Base-by-base conservation (phyloP, 768 basidiomycete species). In the Tulasnella sp. region DNA sequence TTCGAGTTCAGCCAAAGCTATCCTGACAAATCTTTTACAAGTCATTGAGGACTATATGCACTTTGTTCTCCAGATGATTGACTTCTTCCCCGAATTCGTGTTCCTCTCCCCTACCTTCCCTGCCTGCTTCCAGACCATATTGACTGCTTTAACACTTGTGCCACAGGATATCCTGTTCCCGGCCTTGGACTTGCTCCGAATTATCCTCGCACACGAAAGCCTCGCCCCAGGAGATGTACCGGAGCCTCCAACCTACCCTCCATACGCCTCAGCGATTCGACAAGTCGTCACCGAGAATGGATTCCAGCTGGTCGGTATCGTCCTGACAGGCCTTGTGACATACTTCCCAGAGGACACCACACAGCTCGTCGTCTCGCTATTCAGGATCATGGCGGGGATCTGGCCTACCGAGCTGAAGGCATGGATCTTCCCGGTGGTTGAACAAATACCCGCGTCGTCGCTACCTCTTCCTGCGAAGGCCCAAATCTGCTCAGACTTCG, bases 31-130 rank as follows among this genome's bases (percentile, higher is more conserved):
- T 22, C n/a, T 25, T 42, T 10, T 31, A 30, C 41, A 63, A 98
- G 96, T 97, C 25, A 73, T 99, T 66, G 94, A 98, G 69, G 96
- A 99, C 68, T 98, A 93, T 64, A 68, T 92, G 53, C 92, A 90
- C 62, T 77, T 92, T 71, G 72, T 91, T 12, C 70, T 83, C 55
- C 81, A 83, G 63, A 73, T 92, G 66, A 70, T 84, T 50, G 79
- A 83, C 44, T 71, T 77, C 63, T 75, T 79, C 0, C 90, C 94
- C 4, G 82, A 86, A 53, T 73, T 88, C 44, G 80, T 92, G 63
- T 86, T 94, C 73, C 75, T 82, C 61, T 88, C 89, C 1, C 73
- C 84, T 4, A 76, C 80, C 11, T 88, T 97, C 70, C 81, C 87
- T 4, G 68, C 83, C 50, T 84, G 85, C 9, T 87, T 96, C 72